Base-by-base conservation (phyloP, 1,139 yeast species). In the Waltiozyma sp. region DNA sequence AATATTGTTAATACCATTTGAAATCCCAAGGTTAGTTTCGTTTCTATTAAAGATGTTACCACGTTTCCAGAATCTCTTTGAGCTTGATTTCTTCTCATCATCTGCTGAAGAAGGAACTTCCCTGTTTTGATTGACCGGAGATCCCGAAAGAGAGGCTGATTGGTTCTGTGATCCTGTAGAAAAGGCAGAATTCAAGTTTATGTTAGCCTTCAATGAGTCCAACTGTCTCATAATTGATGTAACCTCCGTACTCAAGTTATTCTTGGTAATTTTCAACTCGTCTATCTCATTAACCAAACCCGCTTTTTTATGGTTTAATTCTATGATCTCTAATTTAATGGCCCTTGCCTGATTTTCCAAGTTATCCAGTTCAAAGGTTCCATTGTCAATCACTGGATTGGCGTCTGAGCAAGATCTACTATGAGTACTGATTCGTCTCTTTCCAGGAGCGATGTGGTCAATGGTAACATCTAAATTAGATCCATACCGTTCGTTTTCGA, bases 31-130 rank as follows among this genome's bases (percentile, higher is more conserved):
- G 24, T 40, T 40, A 21, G 37, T 24, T 9, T 43, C 43, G 10
- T 38, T 40, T 33, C 49, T 49, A 11, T 24, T 37, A 41, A 45
- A 45, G 37, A 46, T 45, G 11, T 46, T 46, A 3, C 50, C 73
- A 49, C 76, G 61, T 56, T 76, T 66, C 81, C 81, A 75, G 55
- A 75, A 75, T 39, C 60, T 50, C 3, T 38, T 28, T 14, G 40
- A 18, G 19, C 21, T 21, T 11, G 28, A 18, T 14, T 38, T 14
- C 34, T 31, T 31, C 16, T 31, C 34, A n/a, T 31, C 34, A 6
- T 31, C 34, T 4, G 34, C 34, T 18, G 34, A 31, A 10, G 34
- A 31, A 15, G 34, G 16, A 5, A 10, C 9, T 31, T 31, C 34
- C 9, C 18, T 14, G 16, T 15, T 15, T 31, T 31, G 34, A 10